Base-by-base conservation (phyloP, 495 filamentous ascomycete species). In the Tetracladium setigerum region DNA sequence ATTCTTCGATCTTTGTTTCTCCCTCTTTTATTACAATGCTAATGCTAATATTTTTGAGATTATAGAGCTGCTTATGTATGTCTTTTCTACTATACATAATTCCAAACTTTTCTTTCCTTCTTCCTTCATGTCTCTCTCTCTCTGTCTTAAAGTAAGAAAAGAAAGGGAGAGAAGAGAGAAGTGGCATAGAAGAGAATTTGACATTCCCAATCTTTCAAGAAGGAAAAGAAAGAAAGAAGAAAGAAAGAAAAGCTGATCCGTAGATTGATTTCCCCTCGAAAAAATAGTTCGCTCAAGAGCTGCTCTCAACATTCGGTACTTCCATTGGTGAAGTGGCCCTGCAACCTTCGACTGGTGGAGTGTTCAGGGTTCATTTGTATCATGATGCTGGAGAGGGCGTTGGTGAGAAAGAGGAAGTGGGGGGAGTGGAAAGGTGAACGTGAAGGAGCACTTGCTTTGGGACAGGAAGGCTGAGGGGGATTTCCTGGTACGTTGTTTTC, bases 271-370 rank as follows among this genome's bases (percentile, higher is more conserved):
- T n/a, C n/a, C n/a, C n/a, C n/a, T n/a, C n/a, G n/a, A 30, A 10
- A 2, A 24, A 14, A 2, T 33, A 46, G 87, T 95, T 86, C 67
- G 89, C 86, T 37, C 92, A 98, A 78, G 92, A 98, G 67, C 86
- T 98, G 44, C 82, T 98, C 49, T 92, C 87, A n/a, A 98, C 92
- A 6, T 98, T 98, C 70, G 73, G 76, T 41, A 89, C 81, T 11
- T 72, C 81, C 46, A 73, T 98, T 0, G 89, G 91, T 38, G 91
- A 97, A 64, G 83, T 98, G 12, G 79, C 92, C n/a, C 79, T 98
- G 0, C 76, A 91, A 34, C 92, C 92, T 0, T 61, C 80, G 14
- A 95, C 87, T 0, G 90, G 92, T 18, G 92, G 92, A 0, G 65
- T 84, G 17, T 98, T 98, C 61, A 72, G 76, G 11, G 77, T 95